phyloP scores from a whole-genome alignment of 75 land plant genomes.

The Ceratopteris richardii region DNA sequence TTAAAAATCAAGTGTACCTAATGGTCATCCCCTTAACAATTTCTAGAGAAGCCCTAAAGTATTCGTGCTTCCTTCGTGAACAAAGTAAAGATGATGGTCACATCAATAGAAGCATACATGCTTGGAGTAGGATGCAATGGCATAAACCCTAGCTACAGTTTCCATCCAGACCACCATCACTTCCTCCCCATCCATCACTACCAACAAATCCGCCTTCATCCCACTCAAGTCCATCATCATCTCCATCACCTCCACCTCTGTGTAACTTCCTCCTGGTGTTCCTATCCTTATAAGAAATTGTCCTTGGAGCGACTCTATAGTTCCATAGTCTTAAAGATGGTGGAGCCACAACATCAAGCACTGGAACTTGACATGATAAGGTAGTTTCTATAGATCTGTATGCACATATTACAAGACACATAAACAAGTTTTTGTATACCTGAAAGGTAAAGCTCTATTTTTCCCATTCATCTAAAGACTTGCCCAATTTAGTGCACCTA shows the following conservation, averaged over 20 bases:
- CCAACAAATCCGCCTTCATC: slow-evolving; percentile 1
- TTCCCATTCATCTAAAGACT: not conserved
- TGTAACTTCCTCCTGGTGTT: not conserved
- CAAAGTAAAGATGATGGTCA: no score
- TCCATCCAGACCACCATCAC: not conserved
- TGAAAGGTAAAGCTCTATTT: not conserved
- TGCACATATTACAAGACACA: not conserved
- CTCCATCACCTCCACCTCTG: not conserved
- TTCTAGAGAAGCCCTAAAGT: no score
- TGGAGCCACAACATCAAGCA: not conserved
- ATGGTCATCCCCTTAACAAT: no score
- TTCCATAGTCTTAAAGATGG: not conserved
- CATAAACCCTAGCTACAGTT: not conserved
- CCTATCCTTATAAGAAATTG: not conserved
- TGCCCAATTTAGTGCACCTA: not conserved
- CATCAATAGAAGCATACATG: no score
- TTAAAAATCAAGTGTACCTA: no score
- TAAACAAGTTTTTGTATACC: not conserved
- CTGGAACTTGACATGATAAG: not conserved
- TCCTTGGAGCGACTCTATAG: slow-evolving; percentile 1
- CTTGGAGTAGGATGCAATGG: no score
- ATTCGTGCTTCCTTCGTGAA: no score
- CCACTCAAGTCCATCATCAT: slow-evolving; percentile 2
- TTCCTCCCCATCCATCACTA: not conserved
- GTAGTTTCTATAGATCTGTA: not conserved